A percentile compares a stretch with the other conserved stretches of the same genome.
Evolutionary conservation across 306 rosid species (phyloP).

Genomic region (Quercus ilex): DNA sequence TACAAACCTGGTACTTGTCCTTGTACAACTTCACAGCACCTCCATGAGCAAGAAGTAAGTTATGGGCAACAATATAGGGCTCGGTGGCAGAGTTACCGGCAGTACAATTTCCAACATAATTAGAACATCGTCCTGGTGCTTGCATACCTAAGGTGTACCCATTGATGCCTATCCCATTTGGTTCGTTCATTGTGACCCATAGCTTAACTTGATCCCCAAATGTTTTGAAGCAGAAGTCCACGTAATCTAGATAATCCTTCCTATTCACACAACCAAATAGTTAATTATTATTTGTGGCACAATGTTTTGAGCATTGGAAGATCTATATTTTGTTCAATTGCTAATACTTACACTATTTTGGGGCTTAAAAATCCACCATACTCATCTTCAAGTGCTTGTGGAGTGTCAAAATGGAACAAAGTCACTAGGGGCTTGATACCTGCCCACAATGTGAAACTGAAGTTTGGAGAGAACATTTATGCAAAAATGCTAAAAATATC

Average conservation of each 20-base stretch:
- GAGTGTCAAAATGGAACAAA: constrained; percentile 35
- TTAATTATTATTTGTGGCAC: too few species aligned
- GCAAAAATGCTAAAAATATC: too few species aligned
- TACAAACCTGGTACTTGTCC: constrained; percentile 30
- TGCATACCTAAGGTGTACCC: constrained; percentile 36
- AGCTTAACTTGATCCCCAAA: constrained; percentile 37
- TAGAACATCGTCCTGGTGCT: constrained; percentile 38
- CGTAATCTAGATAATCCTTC: constrained; percentile 29
- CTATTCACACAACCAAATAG: neutral
- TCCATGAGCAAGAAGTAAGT: constrained; percentile 39
- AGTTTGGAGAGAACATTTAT: too few species aligned
- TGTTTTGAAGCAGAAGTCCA: constrained; percentile 35
- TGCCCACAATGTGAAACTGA: neutral
- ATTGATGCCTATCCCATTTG: constrained; percentile 2
- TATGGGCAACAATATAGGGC: constrained; percentile 38
- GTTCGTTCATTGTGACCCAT: constrained; percentile 46
- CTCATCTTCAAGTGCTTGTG: constrained; percentile 40
- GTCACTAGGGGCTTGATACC: constrained; percentile 42
- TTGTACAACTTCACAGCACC: constrained; percentile 29
- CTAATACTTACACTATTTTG: constrained; percentile 29
- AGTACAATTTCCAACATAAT: constrained; percentile 34
- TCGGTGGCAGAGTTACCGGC: constrained; percentile 41
- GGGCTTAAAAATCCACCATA: constrained; percentile 31
- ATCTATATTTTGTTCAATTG: too few species aligned
- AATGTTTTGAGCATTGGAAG: too few species aligned